Percentiles rank a stretch among this genome's conserved stretches.
Conservation (phyloP, 2,329 filamentous ascomycete species). For the Plectosphaerella plurivora region DNA sequence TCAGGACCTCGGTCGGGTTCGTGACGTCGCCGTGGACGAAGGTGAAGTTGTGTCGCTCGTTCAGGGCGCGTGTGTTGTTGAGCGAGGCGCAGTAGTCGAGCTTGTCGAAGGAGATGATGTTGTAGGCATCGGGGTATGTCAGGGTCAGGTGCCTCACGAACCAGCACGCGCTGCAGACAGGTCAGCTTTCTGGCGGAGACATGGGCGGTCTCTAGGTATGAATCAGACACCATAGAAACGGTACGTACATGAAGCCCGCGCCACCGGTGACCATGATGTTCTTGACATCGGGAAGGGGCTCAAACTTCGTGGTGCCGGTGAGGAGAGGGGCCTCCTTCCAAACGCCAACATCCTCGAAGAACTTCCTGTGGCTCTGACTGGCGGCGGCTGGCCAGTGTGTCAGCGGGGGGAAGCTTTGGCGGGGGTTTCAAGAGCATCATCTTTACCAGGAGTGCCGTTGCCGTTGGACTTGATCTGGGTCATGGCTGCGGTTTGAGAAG, state of each 20-base stretch:
- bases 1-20: slow-evolving; percentile 63
- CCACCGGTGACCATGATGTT: slow-evolving; percentile 84
- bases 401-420: background rate
- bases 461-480: slow-evolving; percentile 1
- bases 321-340: slow-evolving; percentile 71
- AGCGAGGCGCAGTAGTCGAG: slow-evolving; percentile 77
- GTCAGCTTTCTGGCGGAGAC: background rate
- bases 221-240: slow-evolving; percentile 1
- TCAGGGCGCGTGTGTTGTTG: slow-evolving; percentile 71
- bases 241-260: slow-evolving; percentile 75
- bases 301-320: slow-evolving; percentile 65
- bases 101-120: slow-evolving; percentile 79
- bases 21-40: slow-evolving; percentile 80
- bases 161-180: slow-evolving; percentile 65
- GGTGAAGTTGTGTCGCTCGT: slow-evolving; percentile 65
- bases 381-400: slow-evolving; percentile 5
- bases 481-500: background rate
- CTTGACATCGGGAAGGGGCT: slow-evolving; percentile 63
- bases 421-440: no score
- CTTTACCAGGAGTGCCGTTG: background rate
- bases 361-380: slow-evolving; percentile 28
- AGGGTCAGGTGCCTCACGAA: slow-evolving; percentile 72
- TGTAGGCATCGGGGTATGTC: slow-evolving; percentile 70
- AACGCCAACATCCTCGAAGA: slow-evolving; percentile 54
- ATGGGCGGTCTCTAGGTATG: slow-evolving; percentile 13